Evolutionary conservation across 2,329 filamentous ascomycete species (phyloP), one percentile per base, ranked within the genome.

Genomic region (Alternaria gaisen): DNA sequence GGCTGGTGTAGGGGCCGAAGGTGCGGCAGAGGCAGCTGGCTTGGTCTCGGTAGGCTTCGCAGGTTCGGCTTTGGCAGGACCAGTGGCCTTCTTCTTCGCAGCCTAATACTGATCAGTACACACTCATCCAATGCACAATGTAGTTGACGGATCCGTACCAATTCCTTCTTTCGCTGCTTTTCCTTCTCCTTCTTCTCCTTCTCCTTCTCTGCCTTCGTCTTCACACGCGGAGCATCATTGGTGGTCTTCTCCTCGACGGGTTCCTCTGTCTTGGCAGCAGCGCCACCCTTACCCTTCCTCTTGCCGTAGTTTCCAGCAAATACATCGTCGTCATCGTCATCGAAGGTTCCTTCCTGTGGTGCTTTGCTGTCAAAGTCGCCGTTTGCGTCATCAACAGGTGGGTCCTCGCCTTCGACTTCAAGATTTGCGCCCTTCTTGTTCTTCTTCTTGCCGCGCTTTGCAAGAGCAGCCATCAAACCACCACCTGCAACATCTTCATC

Each of bases 201-300:
- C 80, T 99, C 95, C 84, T 99, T 99, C 83, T 99, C 94, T 60
- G 96, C 95, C 87, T 98, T 99, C 40, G 93, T 97, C 82, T 98
- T 89, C 50, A 98, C 85, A 56, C 89, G 72, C 66, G 84, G 73
- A 26, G 63, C 72, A 40, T 75, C 77, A 40, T 74, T 76, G 24
- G 71, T 74, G 78, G 79, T 79, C 52, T 78, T 72, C 52, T 77
- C 77, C 76, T 69, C 63, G 50, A 72, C 66, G 57, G 78, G 66
- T 60, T 74, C 67, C 54, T 82, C 74, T 77, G 78, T 69, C 74
- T 84, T 72, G 44, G 70, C 67, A 44, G 67, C 67, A 46, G 79
- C 75, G 78, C 80, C 75, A 72, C 81, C 85, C 81, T 87, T 87
- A 48, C 85, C 88, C 83, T 94, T 95, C 73, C 91, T 91, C 30